Conservation (phyloP, 2,329 filamentous ascomycete genomes). For the Claviceps quebecensis region DNA sequence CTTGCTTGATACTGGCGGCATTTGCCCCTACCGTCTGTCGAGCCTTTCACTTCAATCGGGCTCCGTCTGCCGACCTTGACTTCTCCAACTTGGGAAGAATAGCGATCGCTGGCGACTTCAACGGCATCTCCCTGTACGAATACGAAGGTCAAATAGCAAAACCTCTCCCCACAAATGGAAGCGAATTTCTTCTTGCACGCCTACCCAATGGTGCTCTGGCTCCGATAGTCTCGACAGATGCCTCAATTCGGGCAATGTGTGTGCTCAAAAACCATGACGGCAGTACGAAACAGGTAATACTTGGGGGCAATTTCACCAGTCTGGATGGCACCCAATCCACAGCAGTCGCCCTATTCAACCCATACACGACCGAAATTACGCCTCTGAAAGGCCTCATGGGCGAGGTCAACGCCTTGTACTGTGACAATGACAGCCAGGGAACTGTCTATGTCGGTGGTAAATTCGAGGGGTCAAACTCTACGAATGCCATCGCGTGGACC, state of each 20-base stretch:
- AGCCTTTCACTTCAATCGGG: slow-evolving; percentile 44
- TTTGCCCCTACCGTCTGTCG: slow-evolving; percentile 28
- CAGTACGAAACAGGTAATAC: slow-evolving; percentile 56
- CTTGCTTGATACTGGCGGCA: slow-evolving; percentile 26
- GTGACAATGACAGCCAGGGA: slow-evolving; percentile 57
- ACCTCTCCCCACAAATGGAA: slow-evolving; percentile 57
- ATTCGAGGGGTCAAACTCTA: slow-evolving; percentile 67
- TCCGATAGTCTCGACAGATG: slow-evolving; percentile 62
- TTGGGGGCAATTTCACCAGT: slow-evolving; percentile 94
- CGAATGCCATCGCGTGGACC: slow-evolving; percentile 79
- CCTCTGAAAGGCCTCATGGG: slow-evolving; percentile 72
- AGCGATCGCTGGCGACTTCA: slow-evolving; percentile 77
- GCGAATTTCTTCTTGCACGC: slow-evolving; percentile 63
- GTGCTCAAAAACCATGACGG: slow-evolving; percentile 55
- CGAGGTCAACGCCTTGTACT: slow-evolving; percentile 67
- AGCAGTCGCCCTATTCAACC: slow-evolving; percentile 70
- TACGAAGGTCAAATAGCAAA: slow-evolving; percentile 67
- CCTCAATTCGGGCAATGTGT: slow-evolving; percentile 80
- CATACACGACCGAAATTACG: slow-evolving; percentile 53
- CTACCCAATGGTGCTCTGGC: slow-evolving; percentile 78
- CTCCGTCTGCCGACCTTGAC: slow-evolving; percentile 61
- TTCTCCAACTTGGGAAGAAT: slow-evolving; percentile 66
- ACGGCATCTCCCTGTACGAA: slow-evolving; percentile 79
- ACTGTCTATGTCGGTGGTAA: slow-evolving; percentile 86
- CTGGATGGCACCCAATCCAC: slow-evolving; percentile 62